Conservation (phyloP, 176 grass and related monocot species). For the Oryza glumipatula region DNA sequence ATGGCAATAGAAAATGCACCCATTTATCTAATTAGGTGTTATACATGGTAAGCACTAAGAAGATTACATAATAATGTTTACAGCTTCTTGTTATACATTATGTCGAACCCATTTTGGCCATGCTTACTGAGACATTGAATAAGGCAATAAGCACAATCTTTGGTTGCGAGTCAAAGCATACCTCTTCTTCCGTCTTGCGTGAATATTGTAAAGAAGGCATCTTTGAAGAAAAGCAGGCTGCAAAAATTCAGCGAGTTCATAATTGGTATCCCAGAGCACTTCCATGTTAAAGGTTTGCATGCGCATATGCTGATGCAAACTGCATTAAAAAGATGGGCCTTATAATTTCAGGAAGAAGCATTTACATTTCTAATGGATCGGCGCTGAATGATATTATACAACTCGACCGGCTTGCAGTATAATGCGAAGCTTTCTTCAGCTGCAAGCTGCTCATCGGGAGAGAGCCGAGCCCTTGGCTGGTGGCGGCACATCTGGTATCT, state of each 20-base stretch:
- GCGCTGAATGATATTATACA: constrained; percentile 95
- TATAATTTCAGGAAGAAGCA: constrained; percentile 1
- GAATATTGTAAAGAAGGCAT: constrained; percentile 87
- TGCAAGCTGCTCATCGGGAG: constrained; percentile 70
- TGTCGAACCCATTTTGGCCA: neutral
- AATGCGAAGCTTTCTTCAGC: constrained; percentile 87
- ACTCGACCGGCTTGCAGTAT: constrained; percentile 90
- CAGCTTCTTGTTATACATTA: neutral
- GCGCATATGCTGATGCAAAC: neutral
- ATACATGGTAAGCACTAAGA: constrained; percentile 4
- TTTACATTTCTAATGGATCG: constrained; percentile 80
- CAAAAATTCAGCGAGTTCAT: constrained; percentile 21
- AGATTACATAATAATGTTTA: neutral
- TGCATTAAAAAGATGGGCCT: neutral
- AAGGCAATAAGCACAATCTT: neutral
- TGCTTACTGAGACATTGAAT: constrained; percentile 4
- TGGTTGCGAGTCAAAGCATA: constrained; percentile 31
- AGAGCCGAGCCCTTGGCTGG: constrained; percentile 55
- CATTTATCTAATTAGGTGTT: neutral
- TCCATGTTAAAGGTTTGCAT: constrained; percentile 32
- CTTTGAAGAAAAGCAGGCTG: constrained; percentile 94
- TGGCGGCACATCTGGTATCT: constrained; percentile 68
- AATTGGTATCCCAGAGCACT: constrained; percentile 41
- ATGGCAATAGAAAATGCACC: constrained; percentile 14
- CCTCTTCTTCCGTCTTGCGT: constrained; percentile 83